Evolutionary conservation across 192 early-diverging fungal genomes (phyloP).

Genomic region (Entomortierella lignicola): DNA sequence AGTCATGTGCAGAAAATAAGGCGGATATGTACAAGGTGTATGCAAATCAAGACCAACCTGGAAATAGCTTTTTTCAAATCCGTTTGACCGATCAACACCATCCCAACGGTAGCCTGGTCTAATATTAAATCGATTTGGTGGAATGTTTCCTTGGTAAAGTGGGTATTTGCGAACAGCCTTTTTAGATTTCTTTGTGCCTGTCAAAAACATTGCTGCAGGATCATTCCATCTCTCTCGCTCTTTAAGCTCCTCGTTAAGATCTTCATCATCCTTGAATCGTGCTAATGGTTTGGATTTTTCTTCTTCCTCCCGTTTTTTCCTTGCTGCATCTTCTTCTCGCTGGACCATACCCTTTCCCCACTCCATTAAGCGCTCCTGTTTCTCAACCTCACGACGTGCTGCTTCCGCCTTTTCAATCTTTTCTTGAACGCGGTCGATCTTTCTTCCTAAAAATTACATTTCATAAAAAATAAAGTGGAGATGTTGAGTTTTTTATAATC

Average conservation of each 20-base stretch:
- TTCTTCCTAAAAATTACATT: conserved; percentile 48
- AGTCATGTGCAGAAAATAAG: background rate
- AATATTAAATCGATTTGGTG: conserved; percentile 74
- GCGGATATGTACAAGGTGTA: background rate
- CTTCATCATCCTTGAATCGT: conserved; percentile 70
- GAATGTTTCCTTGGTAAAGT: conserved; percentile 69
- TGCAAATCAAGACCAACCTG: conserved; percentile 35
- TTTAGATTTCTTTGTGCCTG: conserved; percentile 57
- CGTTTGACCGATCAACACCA: conserved; percentile 74
- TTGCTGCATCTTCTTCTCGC: conserved; percentile 56
- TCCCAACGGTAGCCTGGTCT: conserved; percentile 77
- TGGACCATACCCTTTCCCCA: conserved; percentile 71
- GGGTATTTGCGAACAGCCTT: conserved; percentile 55
- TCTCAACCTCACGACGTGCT: conserved; percentile 58
- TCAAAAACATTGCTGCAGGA: conserved; percentile 68
- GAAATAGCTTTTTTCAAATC: conserved; percentile 67
- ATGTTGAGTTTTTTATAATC: no score
- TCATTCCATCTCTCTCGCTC: conserved; percentile 72
- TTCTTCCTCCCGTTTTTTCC: conserved; percentile 51
- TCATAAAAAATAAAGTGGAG: no score
- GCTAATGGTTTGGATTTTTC: conserved; percentile 64
- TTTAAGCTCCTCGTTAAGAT: conserved; percentile 71
- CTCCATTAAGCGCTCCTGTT: conserved; percentile 63
- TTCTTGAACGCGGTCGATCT: conserved; percentile 54
- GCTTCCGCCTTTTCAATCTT: conserved; percentile 60